Base-by-base conservation (phyloP, 495 filamentous ascomycete genomes). In the Penicillium cosmopolitanum region DNA sequence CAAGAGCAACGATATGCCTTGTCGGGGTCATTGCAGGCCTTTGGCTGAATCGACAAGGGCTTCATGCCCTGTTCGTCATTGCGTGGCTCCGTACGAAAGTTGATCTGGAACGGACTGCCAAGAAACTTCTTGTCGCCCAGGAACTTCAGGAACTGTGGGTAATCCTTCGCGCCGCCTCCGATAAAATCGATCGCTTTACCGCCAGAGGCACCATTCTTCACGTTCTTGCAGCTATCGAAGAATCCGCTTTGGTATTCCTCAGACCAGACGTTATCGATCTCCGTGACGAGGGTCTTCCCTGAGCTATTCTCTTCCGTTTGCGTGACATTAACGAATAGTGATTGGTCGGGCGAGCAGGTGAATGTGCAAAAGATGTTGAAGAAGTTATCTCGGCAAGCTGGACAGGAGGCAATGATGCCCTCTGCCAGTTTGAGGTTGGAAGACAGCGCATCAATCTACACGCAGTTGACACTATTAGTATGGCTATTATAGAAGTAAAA, bases 311-410 rank as follows among this genome's bases (percentile, higher is more conserved):
- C 75, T 62, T 85, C 75, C 1, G 89, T 90, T 51, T 87, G 75
- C 7, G 95, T 97, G 43, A 98, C 89, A 68, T 98, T 98, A 68
- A 98, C 78, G 66, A 98, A 98, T 2, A 97, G 80, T 5, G 91
- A 96, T 72, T 98, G 95, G 68, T 98, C 88, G 9, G 96, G 93
- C 10, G 96, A 98, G 78, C 95, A 98, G 18, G 93, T 97, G 63
- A 98, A 96, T 5, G 91, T 92, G 77, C 95, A 98, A 68, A 98
- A 98, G 46, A 96, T 84, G 78, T 98, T 93, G 82, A 89, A 97
- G 75, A 98, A 98, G 77, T 98, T 98, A 53, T 89, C 87, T 75
- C 91, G 93, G 81, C 95, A 98, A 25, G 95, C 95, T 12, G 95
- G 95, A 75, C 95, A 98, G 21, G 91, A 88, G 31, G 90, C 83